Base-by-base conservation (phyloP, 768 basidiomycete species). In the Dentipellis sp. region DNA sequence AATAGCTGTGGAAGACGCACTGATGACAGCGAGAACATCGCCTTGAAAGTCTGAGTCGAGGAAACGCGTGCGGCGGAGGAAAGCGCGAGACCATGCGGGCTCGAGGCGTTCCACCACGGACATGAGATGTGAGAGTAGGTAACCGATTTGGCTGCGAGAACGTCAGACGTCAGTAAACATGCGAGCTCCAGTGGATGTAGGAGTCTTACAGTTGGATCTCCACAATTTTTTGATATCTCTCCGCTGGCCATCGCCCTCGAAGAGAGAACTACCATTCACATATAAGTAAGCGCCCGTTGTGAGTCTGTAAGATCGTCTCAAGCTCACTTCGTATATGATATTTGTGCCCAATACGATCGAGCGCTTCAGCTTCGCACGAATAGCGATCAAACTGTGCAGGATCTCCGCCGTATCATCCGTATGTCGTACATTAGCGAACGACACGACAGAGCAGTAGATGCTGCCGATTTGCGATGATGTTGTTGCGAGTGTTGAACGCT, bases 1-100 rank as follows among this genome's bases (percentile, higher is more conserved):
- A 8, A 11, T 22, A 10, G 7, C 19, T 14, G 5, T 11, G 22
- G 22, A 23, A 17, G 50, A 64, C 80, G 51, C 58, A 86, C 87
- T 85, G 56, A 93, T 82, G 7, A 93, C 87, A 10, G 91, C 87
- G 3, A 94, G 74, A 7, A 91, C 75, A 55, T 93, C 91, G 1
- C 91, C 92, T 59, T 93, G 83, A 61, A 94, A 94, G 59, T 84
- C 81, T 0, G 84, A 75, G 64, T 94, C 90, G 37, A 84, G 72
- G 57, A 94, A 78, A 10, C 88, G 75, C 0, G 89, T 88, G 35
- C 91, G 73, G 17, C 78, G 78, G 16, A 94, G 75, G 59, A 93
- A 82, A 0, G 91, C 91, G 10, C 76, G 75, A 1, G 84, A 75
- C 91, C 92, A 94, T 10, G 82, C 75, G 2, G 82, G 81, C 50